These are phyloP conservation scores for Podaxis sp. DNA, from an alignment of 768 basidiomycete species.

Conservation along the genomic window DNA sequence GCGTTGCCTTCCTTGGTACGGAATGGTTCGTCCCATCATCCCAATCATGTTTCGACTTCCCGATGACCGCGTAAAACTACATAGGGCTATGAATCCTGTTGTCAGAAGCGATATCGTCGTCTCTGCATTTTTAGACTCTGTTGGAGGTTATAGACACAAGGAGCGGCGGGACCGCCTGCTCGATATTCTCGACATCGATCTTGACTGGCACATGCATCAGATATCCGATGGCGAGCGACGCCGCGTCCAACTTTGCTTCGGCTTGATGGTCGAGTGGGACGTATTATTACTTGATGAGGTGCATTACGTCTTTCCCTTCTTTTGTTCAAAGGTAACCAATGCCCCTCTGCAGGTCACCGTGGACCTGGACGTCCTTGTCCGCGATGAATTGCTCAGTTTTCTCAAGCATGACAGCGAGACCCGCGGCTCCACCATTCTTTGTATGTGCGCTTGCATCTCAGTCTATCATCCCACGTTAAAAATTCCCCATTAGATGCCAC, in stretches of 20 bases:
- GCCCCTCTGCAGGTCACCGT: conserved; percentile 74
- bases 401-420: conserved; percentile 77
- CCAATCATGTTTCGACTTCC: background rate
- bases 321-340: background rate
- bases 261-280: conserved; percentile 94
- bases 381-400: conserved; percentile 86
- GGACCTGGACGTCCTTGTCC: conserved; percentile 94
- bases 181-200: conserved; percentile 90
- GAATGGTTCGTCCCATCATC: conserved; percentile 66
- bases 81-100: conserved; percentile 94
- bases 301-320: conserved; percentile 10
- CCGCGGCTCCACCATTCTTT: conserved; percentile 86
- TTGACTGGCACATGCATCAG: conserved; percentile 94
- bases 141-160: conserved; percentile 94
- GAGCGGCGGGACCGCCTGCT: conserved; percentile 82
- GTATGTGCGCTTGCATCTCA: conserved; percentile 60
- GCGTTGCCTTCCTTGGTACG: conserved; percentile 87
- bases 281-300: conserved; percentile 94
- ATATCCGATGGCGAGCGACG: conserved; percentile 97
- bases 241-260: conserved; percentile 90
- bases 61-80: background rate
- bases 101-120: conserved; percentile 92
- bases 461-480: conserved; percentile 3
- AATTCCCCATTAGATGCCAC: conserved; percentile 68
- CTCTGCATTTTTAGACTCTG: conserved; percentile 92